Percentiles rank a stretch among this genome's conserved stretches.
Evolutionary conservation across 768 basidiomycete genomes (phyloP).

Genomic region (Agrocybe praecox): DNA sequence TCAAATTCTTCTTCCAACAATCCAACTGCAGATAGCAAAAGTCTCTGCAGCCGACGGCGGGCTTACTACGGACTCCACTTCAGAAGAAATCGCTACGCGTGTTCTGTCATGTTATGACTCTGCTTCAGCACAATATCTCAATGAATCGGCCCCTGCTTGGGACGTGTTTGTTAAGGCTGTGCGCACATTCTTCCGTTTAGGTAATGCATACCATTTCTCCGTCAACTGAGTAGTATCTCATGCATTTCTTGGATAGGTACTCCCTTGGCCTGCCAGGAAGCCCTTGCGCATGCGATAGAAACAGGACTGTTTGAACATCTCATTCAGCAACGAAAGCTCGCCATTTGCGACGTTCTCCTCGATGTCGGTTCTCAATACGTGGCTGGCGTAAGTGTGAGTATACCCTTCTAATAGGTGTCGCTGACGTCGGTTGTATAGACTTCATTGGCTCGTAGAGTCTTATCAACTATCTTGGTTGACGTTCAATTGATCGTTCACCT

Average conservation of each 20-base stretch:
- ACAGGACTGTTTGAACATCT: conserved; percentile 59
- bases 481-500: conserved; percentile 54
- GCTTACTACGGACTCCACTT: conserved; percentile 21
- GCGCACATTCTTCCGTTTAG: conserved; percentile 44
- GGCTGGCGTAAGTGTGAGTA: conserved; percentile 45
- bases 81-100: conserved; percentile 38
- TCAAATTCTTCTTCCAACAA: conserved; percentile 58
- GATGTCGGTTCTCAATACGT: conserved; percentile 48
- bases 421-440: conserved; percentile 31
- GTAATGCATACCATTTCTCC: conserved; percentile 26
- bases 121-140: conserved; percentile 45
- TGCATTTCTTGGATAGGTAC: conserved; percentile 33
- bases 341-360: conserved; percentile 60
- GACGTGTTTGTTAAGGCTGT: conserved; percentile 46
- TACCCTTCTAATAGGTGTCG: not conserved
- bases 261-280: conserved; percentile 35
- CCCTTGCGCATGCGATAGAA: conserved; percentile 48
- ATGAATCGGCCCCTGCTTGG: conserved; percentile 51
- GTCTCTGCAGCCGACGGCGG: conserved; percentile 5
- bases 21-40: conserved; percentile 40
- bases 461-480: conserved; percentile 52
- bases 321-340: conserved; percentile 51
- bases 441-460: conserved; percentile 47
- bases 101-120: conserved; percentile 56
- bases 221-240: not conserved